Evolutionary conservation across 768 basidiomycete genomes (phyloP).

Genomic region (Leccinum pellstonianum): DNA sequence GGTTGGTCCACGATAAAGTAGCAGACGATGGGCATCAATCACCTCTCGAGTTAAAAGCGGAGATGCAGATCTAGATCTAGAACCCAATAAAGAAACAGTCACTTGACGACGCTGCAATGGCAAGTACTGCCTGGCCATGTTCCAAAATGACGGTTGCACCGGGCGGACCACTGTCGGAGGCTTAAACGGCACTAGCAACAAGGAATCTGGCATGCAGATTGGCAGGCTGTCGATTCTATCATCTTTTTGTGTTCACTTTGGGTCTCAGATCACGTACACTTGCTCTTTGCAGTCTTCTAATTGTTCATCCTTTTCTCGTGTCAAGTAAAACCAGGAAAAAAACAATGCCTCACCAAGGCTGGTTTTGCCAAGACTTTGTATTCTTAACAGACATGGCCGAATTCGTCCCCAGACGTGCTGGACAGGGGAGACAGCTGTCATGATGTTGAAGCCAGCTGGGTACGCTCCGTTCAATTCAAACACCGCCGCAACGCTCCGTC

Average conservation of each 20-base stretch:
- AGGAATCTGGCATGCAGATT: not conserved
- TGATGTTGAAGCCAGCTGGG: no score
- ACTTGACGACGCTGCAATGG: not conserved
- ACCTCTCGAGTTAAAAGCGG: not conserved
- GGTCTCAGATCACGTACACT: not conserved
- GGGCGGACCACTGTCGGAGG: no score
- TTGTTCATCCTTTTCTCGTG: not conserved
- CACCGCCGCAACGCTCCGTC: no score
- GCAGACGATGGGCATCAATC: not conserved
- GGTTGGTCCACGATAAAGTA: conserved; percentile 2
- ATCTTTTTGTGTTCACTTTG: not conserved
- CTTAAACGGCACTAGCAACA: not conserved
- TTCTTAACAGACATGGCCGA: no score
- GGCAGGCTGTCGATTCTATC: not conserved
- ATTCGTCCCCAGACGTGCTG: no score
- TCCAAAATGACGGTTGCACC: not conserved
- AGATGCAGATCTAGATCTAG: not conserved
- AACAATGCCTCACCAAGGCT: no score
- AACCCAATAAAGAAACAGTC: not conserved
- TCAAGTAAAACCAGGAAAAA: not conserved
- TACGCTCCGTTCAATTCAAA: no score
- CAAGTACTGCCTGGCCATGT: not conserved
- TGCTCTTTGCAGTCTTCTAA: not conserved
- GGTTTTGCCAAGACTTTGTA: no score
- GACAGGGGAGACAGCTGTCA: no score